Base-by-base conservation (phyloP, 1,284 basidiomycete species). In the Irpex lacteus region DNA sequence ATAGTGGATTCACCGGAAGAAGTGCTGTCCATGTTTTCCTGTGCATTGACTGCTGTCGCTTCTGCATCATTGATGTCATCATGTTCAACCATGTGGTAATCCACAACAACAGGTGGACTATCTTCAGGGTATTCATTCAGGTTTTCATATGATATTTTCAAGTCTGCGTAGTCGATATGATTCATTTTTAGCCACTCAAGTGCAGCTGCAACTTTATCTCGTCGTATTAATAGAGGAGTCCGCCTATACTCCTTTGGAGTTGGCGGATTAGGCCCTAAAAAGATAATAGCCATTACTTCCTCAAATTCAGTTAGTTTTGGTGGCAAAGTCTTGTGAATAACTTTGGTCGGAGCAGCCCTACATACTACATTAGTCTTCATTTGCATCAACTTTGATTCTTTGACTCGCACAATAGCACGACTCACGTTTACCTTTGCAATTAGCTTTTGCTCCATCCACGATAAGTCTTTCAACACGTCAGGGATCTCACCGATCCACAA, bases 401-500 rank as follows among this genome's bases (percentile, higher is more conserved):
- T 0, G 63, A 80, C 72, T 19, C 69, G 60, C 0, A 75, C 70
- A 44, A 76, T 68, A 65, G 73, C 76, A 5, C 60, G 53, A 61
- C 73, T 78, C 37, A 75, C 72, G 9, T 70, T 63, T 1, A 77
- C 67, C 7, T 71, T 56, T 1, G 77, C 63, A 8, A 81, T 68
- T 2, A 80, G 47, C 19, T 78, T 32, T 61, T 73, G 67, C 61
- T 81, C 78, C 6, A 71, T 67, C 63, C 71, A 77, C 1, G 60
- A 70, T 18, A 81, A 63, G 15, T 65, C 53, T 53, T 67, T 19
- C 0, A 80, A 60, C 15, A 70, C 65, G 21, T 59, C 1, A 1
- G 78, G 79, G 0, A 80, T 70, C 7, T 74, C 63, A 15, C 79
- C 78, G 0, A 81, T 26, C 79, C 79, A 81, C 1, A 79, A 59